These are phyloP conservation scores for Bruguiera hainesii DNA, from an alignment of 441 rosid genomes.

Conservation along the genomic window DNA sequence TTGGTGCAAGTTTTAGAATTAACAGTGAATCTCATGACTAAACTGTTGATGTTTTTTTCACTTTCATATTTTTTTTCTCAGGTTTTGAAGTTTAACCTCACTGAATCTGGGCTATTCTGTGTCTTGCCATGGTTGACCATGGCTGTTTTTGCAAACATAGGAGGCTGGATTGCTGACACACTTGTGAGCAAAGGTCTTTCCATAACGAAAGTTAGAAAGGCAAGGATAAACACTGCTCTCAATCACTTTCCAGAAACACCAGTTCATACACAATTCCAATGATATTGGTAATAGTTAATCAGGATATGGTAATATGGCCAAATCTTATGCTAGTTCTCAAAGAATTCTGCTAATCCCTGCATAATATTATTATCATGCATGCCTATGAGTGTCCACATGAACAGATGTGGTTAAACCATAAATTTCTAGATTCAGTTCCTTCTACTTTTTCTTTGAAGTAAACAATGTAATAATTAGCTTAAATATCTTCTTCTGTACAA, in stretches of 20 bases:
- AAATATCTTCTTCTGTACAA: too few relatives aligned
- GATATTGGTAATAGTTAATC: not conserved
- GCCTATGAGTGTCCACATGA: too few relatives aligned
- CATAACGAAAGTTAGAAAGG: conserved; percentile 92
- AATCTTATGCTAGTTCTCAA: not conserved
- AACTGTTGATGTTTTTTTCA: not conserved
- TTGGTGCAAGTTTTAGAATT: too few relatives aligned
- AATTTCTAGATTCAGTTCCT: too few relatives aligned
- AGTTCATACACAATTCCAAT: not conserved
- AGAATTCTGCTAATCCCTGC: too few relatives aligned
- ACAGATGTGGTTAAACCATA: too few relatives aligned
- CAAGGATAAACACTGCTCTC: conserved; percentile 33
- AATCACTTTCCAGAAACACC: not conserved
- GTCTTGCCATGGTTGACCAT: conserved; percentile 99
- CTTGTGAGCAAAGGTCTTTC: conserved; percentile 93
- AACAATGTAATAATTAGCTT: not conserved
- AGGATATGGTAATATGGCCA: not conserved
- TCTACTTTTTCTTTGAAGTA: conserved; percentile 1
- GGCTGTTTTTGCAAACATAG: conserved; percentile 90
- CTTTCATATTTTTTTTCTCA: conserved; percentile 29
- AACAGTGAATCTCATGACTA: too few relatives aligned
- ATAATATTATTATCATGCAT: too few relatives aligned
- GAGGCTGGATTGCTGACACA: conserved; percentile 99
- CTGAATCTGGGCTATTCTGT: conserved; percentile 94
- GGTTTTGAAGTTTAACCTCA: conserved; percentile 97